Percentiles rank a stretch among this genome's conserved stretches.
Conservation (phyloP, 495 filamentous ascomycete species). For the Talaromyces thailandensis region DNA sequence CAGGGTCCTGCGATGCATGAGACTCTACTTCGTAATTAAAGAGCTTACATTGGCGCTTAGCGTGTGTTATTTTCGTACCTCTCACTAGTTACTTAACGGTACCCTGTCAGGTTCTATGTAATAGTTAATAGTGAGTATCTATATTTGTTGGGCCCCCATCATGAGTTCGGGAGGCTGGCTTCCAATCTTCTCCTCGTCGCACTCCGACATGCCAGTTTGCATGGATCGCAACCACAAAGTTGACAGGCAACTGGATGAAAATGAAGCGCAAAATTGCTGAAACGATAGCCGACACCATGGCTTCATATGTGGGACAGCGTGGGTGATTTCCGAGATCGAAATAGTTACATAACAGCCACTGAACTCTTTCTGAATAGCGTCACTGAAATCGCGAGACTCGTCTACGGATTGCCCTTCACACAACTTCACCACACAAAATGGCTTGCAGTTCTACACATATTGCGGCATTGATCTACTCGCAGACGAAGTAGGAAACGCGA, state of each 20-base stretch:
- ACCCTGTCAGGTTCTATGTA: not conserved
- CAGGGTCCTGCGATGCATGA: not conserved
- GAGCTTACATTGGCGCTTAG: not conserved
- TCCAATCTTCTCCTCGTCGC: not conserved
- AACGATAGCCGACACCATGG: not conserved
- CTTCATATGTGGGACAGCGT: not conserved
- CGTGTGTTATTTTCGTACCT: constrained; percentile 3
- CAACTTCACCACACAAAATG: not conserved
- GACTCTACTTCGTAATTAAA: not conserved
- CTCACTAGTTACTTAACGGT: not conserved
- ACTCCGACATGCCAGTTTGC: not conserved
- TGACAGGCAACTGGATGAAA: not conserved
- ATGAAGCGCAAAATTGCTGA: not conserved
- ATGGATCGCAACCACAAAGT: not conserved
- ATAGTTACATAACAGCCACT: not conserved
- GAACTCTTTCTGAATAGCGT: not conserved
- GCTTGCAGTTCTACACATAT: not conserved
- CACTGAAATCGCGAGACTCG: not conserved
- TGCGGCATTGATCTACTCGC: constrained; percentile 2
- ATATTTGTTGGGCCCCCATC: not conserved
- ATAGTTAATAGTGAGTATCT: too few relatives aligned
- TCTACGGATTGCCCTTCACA: not conserved
- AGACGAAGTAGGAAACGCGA: not conserved
- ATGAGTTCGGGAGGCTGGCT: not conserved
- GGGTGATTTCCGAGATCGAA: not conserved